phyloP scores from a whole-genome alignment of 225 moss, liverwort and hornwort genomes.

The Lunularia cruciata region DNA sequence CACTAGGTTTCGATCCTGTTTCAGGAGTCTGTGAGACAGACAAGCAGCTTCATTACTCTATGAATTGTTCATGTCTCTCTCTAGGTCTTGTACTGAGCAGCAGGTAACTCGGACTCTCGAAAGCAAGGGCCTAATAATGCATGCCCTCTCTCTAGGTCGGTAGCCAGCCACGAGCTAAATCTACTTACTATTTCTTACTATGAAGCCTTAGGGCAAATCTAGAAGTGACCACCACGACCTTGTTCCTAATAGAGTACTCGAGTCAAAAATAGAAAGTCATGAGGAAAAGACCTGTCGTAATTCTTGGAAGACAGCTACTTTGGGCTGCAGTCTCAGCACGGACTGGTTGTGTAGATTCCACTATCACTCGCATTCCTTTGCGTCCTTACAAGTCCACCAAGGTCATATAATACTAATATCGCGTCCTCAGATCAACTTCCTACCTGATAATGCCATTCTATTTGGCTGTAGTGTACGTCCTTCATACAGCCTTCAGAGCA shows the following conservation, averaged over 20 bases:
- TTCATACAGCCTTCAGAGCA: too few species aligned
- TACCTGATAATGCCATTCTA: too few species aligned
- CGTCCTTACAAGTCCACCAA: too few species aligned
- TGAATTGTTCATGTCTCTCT: slow-evolving; percentile 7
- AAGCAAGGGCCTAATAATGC: slow-evolving; percentile 9
- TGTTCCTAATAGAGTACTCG: neutral
- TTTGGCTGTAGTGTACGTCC: too few species aligned
- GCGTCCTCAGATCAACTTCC: too few species aligned
- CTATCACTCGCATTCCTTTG: too few species aligned
- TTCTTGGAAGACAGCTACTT: slow-evolving; percentile 10
- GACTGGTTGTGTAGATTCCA: too few species aligned
- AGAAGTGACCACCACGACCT: neutral
- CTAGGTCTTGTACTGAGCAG: slow-evolving; percentile 7
- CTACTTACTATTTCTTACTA: neutral
- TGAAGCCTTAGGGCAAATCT: neutral
- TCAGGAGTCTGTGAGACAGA: slow-evolving; percentile 5
- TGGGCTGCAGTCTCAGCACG: too few species aligned
- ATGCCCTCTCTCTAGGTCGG: slow-evolving; percentile 15
- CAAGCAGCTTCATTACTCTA: slow-evolving; percentile 6
- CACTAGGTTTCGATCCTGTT: slow-evolving; percentile 1
- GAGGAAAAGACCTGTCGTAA: neutral
- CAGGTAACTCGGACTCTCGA: neutral
- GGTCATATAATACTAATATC: too few species aligned
- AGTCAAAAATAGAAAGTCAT: slow-evolving; percentile 13
- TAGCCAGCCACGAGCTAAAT: neutral